Base-by-base conservation (phyloP, 2,329 filamentous ascomycete genomes). In the Aspergillus sp. region DNA sequence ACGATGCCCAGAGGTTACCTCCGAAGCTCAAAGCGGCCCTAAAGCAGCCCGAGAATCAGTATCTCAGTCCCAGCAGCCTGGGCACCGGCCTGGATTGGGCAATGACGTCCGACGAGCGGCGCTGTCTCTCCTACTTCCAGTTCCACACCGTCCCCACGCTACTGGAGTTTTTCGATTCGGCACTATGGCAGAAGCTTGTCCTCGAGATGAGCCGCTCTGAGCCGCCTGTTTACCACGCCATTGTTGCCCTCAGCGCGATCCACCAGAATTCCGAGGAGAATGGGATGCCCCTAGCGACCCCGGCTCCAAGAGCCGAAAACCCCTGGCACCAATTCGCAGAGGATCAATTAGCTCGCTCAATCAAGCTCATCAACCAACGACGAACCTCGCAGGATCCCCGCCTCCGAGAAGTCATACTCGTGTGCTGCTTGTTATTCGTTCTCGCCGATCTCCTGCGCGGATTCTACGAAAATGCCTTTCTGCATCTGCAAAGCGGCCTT, bases 191-290 rank as follows among this genome's bases (percentile, higher is more conserved):
- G 45, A 51, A 38, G 11, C 34, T 60, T 30, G 47, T 55, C n/a
- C 58, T 60, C 25, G 45, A 54, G 15, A n/a, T 60, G 51, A 50
- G 41, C 41, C 38, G 45, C 11, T 3, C 30, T 4, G 58, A 60
- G 15, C 58, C 51, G 9, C 51, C 58, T 17, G 58, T 60, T 17
- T 60, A 50, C n/a, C 58, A 60, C 41, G 58, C 52, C 7, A 51
- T 54, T 3, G 28, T 59, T 7, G 49, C 57, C 3, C 41, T 59
- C 3, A 49, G 48, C 7, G 57, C 57, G 5, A 41, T 59, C 6
- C 53, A 47, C 30, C 49, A 59, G 8, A 48, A 41, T 7, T 34
- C 28, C 13, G 25, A 50, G 11, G 7, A 30, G 22, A 4, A 23
- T 3, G 13, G 9, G 31, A 38, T 2, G 6, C 31, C 9, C 9